Evolutionary conservation across 331 rosid species (phyloP).

Genomic region (Cydonia oblonga): DNA sequence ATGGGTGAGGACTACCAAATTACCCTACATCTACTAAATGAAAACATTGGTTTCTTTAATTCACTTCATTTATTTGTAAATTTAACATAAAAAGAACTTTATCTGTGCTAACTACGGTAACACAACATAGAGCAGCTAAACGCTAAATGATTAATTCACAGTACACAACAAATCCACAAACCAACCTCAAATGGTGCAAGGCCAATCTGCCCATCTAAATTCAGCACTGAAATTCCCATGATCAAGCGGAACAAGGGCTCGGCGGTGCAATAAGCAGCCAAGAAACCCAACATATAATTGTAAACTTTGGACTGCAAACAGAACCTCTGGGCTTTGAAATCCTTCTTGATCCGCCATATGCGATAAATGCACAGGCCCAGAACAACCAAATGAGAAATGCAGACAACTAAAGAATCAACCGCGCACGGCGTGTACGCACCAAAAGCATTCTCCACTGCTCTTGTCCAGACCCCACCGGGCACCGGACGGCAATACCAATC

Average conservation of each 20-base stretch:
- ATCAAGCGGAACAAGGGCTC: constrained; percentile 78
- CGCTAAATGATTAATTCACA: background rate
- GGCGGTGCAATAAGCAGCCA: constrained; percentile 60
- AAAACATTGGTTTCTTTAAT: background rate
- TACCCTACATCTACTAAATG: background rate
- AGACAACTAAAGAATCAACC: constrained; percentile 56
- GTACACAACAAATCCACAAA: constrained; percentile 1
- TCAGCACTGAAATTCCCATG: constrained; percentile 65
- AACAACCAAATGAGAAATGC: constrained; percentile 56
- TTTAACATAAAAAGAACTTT: background rate
- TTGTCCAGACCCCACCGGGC: constrained; percentile 67
- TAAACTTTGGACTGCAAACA: constrained; percentile 67
- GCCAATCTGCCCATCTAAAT: constrained; percentile 66
- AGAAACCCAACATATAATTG: constrained; percentile 52
- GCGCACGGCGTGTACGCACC: constrained; percentile 90
- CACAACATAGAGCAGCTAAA: background rate
- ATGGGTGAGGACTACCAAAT: background rate
- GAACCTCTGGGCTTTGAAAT: constrained; percentile 53
- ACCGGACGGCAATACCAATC: constrained; percentile 87
- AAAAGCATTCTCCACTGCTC: constrained; percentile 61
- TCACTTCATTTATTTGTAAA: background rate
- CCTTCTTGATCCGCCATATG: constrained; percentile 63
- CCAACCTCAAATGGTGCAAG: constrained; percentile 93
- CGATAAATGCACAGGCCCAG: constrained; percentile 68
- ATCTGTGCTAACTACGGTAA: background rate